phyloP scores from a whole-genome alignment of 75 land plant species.

The Isoetes taiwanensis region DNA sequence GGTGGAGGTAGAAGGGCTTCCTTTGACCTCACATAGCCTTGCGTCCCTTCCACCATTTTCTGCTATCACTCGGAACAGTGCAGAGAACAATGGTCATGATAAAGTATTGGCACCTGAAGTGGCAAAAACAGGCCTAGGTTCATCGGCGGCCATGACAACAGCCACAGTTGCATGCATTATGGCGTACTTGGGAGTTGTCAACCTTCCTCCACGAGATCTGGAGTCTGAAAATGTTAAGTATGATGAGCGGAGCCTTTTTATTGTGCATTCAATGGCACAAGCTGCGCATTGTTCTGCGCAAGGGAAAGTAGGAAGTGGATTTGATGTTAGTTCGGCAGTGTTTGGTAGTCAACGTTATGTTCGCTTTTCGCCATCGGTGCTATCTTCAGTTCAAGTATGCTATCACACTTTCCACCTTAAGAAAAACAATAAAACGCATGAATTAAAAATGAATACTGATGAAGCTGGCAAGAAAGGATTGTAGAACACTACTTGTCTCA shows the following conservation, averaged over 20 bases:
- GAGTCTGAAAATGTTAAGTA: slow-evolving; percentile 6
- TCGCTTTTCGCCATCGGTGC: slow-evolving; percentile 74
- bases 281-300: slow-evolving; percentile 93
- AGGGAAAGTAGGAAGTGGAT: slow-evolving; percentile 97
- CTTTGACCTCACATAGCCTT: slow-evolving; percentile 45
- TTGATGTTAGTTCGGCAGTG: slow-evolving; percentile 98
- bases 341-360: slow-evolving; percentile 97
- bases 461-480: too few species aligned
- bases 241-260: slow-evolving; percentile 28
- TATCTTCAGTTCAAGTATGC: too few species aligned
- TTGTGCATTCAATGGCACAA: slow-evolving; percentile 77
- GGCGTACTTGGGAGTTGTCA: slow-evolving; percentile 69
- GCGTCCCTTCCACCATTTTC: slow-evolving; percentile 72
- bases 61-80: slow-evolving; percentile 56
- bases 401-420: too few species aligned
- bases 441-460: too few species aligned
- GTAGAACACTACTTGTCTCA: too few species aligned
- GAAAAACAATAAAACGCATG: too few species aligned
- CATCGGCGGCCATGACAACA: slow-evolving; percentile 98
- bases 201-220: too few species aligned
- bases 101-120: slow-evolving; percentile 50
- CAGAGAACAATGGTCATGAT: slow-evolving; percentile 19
- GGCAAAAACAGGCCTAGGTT: slow-evolving; percentile 95
- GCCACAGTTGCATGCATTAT: slow-evolving; percentile 80
- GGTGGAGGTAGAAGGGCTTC: slow-evolving; percentile 81